Conservation (phyloP, 2,329 filamentous ascomycete genomes). For the Xylaria sp. region DNA sequence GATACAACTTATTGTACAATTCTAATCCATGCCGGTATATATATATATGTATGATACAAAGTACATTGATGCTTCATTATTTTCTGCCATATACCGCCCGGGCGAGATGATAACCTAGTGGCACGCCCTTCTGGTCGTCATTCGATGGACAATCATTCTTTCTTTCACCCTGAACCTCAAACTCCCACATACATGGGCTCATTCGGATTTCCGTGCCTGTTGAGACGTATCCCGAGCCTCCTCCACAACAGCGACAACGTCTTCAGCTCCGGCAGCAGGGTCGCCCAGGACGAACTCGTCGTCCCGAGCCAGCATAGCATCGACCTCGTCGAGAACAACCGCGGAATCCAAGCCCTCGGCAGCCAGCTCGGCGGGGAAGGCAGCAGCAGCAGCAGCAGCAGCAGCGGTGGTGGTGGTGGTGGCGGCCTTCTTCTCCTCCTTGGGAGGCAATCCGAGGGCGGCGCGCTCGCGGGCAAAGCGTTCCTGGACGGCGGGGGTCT, state of each 20-base stretch:
- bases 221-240: background rate
- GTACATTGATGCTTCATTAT: slow-evolving; percentile 39
- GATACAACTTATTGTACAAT: slow-evolving; percentile 34
- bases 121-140: background rate
- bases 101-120: background rate
- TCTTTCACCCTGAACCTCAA: too few species aligned
- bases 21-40: slow-evolving; percentile 47
- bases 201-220: slow-evolving; percentile 16
- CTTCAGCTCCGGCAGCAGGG: slow-evolving; percentile 48
- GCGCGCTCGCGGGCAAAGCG: slow-evolving; percentile 73
- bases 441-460: slow-evolving; percentile 70
- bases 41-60: slow-evolving; percentile 45
- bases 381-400: slow-evolving; percentile 42
- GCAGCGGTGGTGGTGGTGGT: slow-evolving; percentile 47
- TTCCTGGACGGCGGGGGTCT: slow-evolving; percentile 72
- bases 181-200: background rate
- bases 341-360: slow-evolving; percentile 47
- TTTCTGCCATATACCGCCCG: background rate
- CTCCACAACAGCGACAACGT: background rate
- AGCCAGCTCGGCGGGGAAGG: slow-evolving; percentile 45
- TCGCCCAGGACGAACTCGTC: slow-evolving; percentile 60
- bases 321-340: slow-evolving; percentile 52
- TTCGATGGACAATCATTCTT: background rate
- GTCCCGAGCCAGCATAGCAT: slow-evolving; percentile 55
- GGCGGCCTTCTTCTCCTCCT: slow-evolving; percentile 48